Conservation (phyloP, 108 stramenopile genomes). For the Cyclostephanos invisitatus region DNA sequence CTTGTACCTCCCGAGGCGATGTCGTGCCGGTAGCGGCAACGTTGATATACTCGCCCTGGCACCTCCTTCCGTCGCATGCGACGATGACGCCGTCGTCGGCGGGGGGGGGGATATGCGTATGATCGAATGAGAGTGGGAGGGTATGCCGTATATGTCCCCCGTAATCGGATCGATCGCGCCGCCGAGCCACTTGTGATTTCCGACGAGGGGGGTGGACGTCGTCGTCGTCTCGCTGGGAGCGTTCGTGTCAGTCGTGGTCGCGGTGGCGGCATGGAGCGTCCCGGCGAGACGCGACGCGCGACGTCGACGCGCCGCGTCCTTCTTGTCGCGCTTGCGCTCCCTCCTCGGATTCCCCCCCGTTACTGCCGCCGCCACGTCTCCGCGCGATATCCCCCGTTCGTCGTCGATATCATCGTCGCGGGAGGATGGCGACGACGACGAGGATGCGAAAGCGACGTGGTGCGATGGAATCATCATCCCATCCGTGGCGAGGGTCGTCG, state of each 20-base stretch:
- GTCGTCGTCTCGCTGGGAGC: too few species aligned
- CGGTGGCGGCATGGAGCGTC: too few species aligned
- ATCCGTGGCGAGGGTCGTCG: too few species aligned
- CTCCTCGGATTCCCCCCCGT: slow-evolving; percentile 1
- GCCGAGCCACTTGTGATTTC: slow-evolving; percentile 79
- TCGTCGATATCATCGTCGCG: too few species aligned
- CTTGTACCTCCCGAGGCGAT: slow-evolving; percentile 61
- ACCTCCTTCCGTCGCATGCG: neutral
- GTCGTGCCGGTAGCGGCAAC: slow-evolving; percentile 59
- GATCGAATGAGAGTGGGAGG: slow-evolving; percentile 60
- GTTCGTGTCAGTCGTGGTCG: neutral
- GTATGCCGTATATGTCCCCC: slow-evolving; percentile 80
- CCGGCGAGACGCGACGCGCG: slow-evolving; percentile 7
- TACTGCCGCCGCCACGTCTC: too few species aligned
- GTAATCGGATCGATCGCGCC: slow-evolving; percentile 72
- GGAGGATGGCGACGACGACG: too few species aligned
- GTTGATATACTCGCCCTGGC: slow-evolving; percentile 38
- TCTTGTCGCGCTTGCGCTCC: slow-evolving; percentile 32
- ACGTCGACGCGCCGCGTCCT: slow-evolving; percentile 17
- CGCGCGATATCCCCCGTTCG: too few species aligned
- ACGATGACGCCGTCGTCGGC: neutral
- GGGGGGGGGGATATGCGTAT: slow-evolving; percentile 59
- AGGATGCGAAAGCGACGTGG: too few species aligned
- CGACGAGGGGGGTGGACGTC: slow-evolving; percentile 12
- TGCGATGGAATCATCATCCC: too few species aligned